Base-by-base conservation (phyloP, 805 yeast species). In the Yamadazyma sp. region DNA sequence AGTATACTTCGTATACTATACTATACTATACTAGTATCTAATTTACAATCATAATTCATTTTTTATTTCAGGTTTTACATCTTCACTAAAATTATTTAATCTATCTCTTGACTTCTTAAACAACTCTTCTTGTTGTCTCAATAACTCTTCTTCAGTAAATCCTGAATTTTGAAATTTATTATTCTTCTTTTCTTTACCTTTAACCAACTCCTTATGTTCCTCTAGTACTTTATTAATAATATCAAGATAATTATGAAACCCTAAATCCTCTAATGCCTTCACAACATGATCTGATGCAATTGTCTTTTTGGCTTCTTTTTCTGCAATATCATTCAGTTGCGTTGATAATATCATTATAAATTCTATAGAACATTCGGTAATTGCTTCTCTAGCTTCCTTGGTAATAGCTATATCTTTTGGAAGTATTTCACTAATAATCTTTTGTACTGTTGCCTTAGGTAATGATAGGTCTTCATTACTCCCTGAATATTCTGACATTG, bases 261-360 rank as follows among this genome's bases (percentile, higher is more conserved):
- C 98, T 36, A 93, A 69, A 50, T 85, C 95, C 42, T 77, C 80
- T 29, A 93, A 65, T 0, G 98, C 97, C 52, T 82, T 84, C 44
- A 91, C 74, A 24, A 93, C 97, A 56, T 93, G 98, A 56, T 93
- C 98, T 2, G 95, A 83, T 0, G 96, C 95, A 28, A 93, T 93
- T 2, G 98, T 93, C 61, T 93, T 93, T 60, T 93, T 93, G 35
- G 94, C 80, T 56, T 93, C 98, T 50, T 83, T 84, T 50, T 93
- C 98, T 1, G 98, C 98, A 46, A 93, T 88, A 43, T 93, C 98
- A 51, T 91, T 89, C 37, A 91, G 82, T 62, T 88, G 95, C 3
- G 95, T 86, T 8, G 96, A 84, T 27, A 91, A 67, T 40, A 91
- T 86, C 95, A 93, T 91, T 41, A 93, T 82, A 57, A 93, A 91